Base-by-base conservation (phyloP, 495 filamentous ascomycete genomes). In the Tuber indicum region DNA sequence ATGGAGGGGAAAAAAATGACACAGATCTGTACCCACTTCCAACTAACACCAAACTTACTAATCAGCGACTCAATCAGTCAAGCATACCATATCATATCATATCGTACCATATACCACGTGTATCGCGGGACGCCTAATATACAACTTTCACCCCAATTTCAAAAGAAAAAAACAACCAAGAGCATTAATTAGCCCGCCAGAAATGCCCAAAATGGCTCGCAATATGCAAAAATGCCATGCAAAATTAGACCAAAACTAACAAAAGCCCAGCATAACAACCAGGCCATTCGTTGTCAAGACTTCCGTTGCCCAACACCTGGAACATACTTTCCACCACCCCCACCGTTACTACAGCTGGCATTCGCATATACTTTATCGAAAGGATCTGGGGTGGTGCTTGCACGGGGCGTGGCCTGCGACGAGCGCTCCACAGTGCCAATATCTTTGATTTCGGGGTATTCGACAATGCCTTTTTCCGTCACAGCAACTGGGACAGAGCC, bases 381-480 rank as follows among this genome's bases (percentile, higher is more conserved):
- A 36, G 58, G 58, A 36, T 66, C 16, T 5, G 32, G 58, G 5
- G 58, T 66, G n/a, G 3, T 10, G 58, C 58, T 17, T 36, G 58
- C 58, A 5, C 58, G 58, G 32, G 58, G 58, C 58, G 58, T 66
- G 36, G 32, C 58, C 47, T 44, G 46, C 16, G 74, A 52, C 44
- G 52, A 42, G 32, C 74, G 58, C 4, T 80, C 74, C 19, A 76
- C 36, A 1, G 26, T 36, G 43, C 26, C 41, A 26, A 74, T 72
- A 19, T 42, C 72, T 75, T 41, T 80, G 9, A 76, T 62, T 41
- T 80, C 77, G 0, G 77, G 78, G 46, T 74, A 80, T 36, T 71
- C 8, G 21, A 80, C 42, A 71, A 80, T 80, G 6, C 78, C 78
- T 26, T 72, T 76, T 69, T 80, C 78, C 6, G 78, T 80, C 21